Percentiles rank a stretch among this genome's conserved stretches.
These are phyloP conservation scores for Colletotrichum simmondsii DNA, from an alignment of 2,329 filamentous ascomycete species.

Conservation along the genomic window DNA sequence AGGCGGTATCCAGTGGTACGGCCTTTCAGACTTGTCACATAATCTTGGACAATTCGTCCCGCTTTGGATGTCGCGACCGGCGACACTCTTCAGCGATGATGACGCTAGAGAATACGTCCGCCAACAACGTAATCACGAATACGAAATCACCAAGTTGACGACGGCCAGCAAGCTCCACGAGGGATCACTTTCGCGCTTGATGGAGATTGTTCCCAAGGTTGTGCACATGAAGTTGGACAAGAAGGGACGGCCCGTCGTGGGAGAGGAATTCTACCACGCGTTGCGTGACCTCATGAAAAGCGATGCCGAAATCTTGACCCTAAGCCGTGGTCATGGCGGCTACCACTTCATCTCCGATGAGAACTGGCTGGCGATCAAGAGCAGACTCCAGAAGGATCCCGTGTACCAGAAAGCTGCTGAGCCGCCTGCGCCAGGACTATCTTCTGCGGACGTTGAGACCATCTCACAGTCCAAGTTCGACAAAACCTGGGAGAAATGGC, in stretches of 20 bases:
- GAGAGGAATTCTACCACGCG: constrained; percentile 74
- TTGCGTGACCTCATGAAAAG: constrained; percentile 64
- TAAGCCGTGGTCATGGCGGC: constrained; percentile 53
- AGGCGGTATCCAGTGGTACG: constrained; percentile 38
- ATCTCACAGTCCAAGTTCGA: constrained; percentile 46
- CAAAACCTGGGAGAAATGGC: constrained; percentile 62
- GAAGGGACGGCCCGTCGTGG: constrained; percentile 64
- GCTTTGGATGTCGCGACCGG: constrained; percentile 31
- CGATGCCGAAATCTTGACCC: constrained; percentile 58
- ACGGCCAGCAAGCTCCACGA: constrained; percentile 47
- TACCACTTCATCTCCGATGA: constrained; percentile 54
- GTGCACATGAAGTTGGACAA: constrained; percentile 65
- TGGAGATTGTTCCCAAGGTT: constrained; percentile 63
- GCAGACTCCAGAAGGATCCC: constrained; percentile 52
- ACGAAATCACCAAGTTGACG: constrained; percentile 43
- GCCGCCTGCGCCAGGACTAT: constrained; percentile 36
- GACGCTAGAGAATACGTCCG: constrained; percentile 22
- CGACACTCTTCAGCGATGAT: constrained; percentile 23
- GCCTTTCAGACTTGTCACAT: constrained; percentile 36
- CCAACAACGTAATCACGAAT: constrained; percentile 40
- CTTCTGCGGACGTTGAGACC: constrained; percentile 39
- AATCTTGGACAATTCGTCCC: constrained; percentile 44
- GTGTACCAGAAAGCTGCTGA: constrained; percentile 40
- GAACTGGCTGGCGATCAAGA: constrained; percentile 58
- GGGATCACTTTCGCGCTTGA: constrained; percentile 53